phyloP scores from a whole-genome alignment of 352 stramenopile species.

The Globisporangium abappressorium region DNA sequence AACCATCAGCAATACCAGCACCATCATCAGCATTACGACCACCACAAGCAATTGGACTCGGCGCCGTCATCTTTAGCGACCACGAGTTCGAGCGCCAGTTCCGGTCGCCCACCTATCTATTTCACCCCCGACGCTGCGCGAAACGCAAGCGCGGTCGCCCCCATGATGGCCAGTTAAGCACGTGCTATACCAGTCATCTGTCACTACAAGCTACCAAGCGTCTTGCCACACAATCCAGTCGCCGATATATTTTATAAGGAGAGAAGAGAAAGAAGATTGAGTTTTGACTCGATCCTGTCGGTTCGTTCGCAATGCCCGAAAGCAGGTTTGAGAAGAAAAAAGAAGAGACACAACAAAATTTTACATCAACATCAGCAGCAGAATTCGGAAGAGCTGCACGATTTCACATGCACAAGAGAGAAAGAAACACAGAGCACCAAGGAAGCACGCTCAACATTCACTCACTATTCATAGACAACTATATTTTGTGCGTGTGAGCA shows the following conservation, averaged over 20 bases:
- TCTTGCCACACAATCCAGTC: not conserved
- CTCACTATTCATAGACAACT: constrained; percentile 13
- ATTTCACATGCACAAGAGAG: not conserved
- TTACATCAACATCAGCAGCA: not conserved
- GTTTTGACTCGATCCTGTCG: not conserved
- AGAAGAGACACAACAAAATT: not conserved
- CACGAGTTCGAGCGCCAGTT: constrained; percentile 1
- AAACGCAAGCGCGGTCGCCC: constrained; percentile 11
- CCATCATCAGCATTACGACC: not conserved
- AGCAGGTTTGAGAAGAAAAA: not conserved
- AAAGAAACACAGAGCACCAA: not conserved
- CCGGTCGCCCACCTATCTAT: constrained; percentile 12
- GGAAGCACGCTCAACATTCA: not conserved
- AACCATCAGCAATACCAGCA: not conserved
- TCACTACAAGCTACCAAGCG: not conserved
- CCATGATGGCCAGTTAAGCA: constrained; percentile 16
- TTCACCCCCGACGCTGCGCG: constrained; percentile 7
- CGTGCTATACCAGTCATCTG: not conserved
- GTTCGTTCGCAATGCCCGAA: not conserved
- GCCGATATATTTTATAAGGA: constrained; percentile 13
- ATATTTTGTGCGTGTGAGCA: constrained; percentile 9
- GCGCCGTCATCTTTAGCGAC: not conserved
- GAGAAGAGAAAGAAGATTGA: not conserved
- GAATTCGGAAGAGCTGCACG: not conserved
- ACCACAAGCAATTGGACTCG: constrained; percentile 3